Evolutionary conservation across 2,329 filamentous ascomycete species (phyloP).

Genomic region (Dendryphion nanum): DNA sequence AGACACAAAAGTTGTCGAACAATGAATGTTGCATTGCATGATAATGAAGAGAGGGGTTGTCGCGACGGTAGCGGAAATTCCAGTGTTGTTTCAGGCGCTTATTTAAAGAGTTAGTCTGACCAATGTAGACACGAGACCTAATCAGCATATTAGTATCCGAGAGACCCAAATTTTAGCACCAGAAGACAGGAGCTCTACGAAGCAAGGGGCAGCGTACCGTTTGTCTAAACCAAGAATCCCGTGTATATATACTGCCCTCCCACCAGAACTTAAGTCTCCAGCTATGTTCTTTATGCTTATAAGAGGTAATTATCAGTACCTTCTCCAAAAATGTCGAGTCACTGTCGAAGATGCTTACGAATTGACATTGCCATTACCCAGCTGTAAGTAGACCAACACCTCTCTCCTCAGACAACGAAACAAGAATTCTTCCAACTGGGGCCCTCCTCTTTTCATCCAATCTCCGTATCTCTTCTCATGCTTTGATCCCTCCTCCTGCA

Average conservation of each 20-base stretch:
- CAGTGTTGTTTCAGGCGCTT: slow-evolving; percentile 27
- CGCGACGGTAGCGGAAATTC: slow-evolving; percentile 35
- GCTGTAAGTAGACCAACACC: background rate
- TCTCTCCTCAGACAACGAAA: background rate
- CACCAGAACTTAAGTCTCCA: background rate
- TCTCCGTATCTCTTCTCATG: background rate
- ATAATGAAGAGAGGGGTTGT: slow-evolving; percentile 35
- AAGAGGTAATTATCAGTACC: background rate
- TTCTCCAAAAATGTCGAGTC: background rate
- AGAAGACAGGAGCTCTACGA: background rate
- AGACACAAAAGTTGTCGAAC: slow-evolving; percentile 26
- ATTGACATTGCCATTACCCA: background rate
- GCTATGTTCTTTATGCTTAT: background rate
- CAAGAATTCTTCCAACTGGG: background rate
- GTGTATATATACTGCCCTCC: background rate
- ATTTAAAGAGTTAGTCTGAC: slow-evolving; percentile 28
- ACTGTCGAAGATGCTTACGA: background rate
- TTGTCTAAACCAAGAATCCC: background rate
- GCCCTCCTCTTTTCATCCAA: background rate
- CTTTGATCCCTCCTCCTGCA: background rate
- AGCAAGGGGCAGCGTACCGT: background rate
- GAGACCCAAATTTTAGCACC: background rate
- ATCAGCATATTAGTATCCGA: background rate
- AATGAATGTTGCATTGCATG: slow-evolving; percentile 27
- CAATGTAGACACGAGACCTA: slow-evolving; percentile 28